Base-by-base conservation (phyloP, 768 basidiomycete species). In the Tricholoma hemisulphureum region DNA sequence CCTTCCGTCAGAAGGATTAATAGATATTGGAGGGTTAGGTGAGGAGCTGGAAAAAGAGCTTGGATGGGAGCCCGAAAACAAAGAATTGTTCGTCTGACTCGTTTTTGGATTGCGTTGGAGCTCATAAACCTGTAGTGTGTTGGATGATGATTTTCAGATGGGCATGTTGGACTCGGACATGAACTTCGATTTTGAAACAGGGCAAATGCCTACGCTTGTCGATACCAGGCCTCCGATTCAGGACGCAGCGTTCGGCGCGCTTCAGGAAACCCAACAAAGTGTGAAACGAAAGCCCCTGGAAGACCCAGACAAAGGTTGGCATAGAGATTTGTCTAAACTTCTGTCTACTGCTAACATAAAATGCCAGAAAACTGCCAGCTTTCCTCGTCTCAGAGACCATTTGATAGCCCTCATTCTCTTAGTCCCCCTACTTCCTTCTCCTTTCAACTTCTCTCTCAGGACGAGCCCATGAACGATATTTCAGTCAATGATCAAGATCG, bases 41-140 rank as follows among this genome's bases (percentile, higher is more conserved):
- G 89, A 90, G 46, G 91, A 92, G 63, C 73, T 93, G 24, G 88
- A 87, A 7, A 79, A 77, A 59, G 90, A 93, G 63, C 76, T 93
- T 2, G 91, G 89, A 28, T 91, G 90, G 89, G 83, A 79, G 18
- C 66, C 57, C 6, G 26, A 49, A 29, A 29, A 49, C 16, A n/a
- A 49, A 28, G 16, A 49, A 29, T 28, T 49, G 46, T 49, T 28
- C 16, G 46, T 49, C 16, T 28, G 8, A 28, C 46, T 18, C n/a
- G 7, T 11, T 34, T n/a, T 18, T 18, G 26, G 9, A 6, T 28
- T 49, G n/a, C n/a, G 4, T 9, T 28, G 26, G 23, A 8, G 18
- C 26, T 49, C 4, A 49, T 16, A n/a, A 29, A 18, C 24, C 28
- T 49, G 7, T n/a, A 49, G 46, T 18, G 46, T 28, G 8, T n/a